Evolutionary conservation across 208 protist species (phyloP).

Genomic region (Kentomonas sorsogonicus): DNA sequence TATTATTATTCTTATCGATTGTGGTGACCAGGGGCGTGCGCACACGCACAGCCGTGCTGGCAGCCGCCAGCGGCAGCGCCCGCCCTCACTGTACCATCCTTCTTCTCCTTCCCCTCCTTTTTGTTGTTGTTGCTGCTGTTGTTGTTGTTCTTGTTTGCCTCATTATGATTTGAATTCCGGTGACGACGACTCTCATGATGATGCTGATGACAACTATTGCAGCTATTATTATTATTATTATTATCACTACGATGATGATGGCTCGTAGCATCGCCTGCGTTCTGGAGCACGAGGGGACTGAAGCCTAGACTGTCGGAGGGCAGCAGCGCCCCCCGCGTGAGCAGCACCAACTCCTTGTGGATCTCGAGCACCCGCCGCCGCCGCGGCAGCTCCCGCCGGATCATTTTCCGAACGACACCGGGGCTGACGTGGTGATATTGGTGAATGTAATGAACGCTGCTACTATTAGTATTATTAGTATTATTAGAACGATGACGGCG

Average conservation of each 20-base stretch:
- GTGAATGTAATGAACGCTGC: slow-evolving; percentile 3
- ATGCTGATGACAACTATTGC: background rate
- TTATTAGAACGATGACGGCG: background rate
- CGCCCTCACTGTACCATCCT: background rate
- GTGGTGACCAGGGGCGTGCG: background rate
- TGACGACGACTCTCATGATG: background rate
- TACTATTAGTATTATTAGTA: slow-evolving; percentile 1
- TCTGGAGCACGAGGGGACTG: background rate
- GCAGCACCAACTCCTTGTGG: slow-evolving; percentile 58
- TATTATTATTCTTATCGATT: slow-evolving; percentile 6
- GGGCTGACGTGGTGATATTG: too few relatives aligned
- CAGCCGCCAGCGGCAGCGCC: too few relatives aligned
- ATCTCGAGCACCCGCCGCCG: too few relatives aligned
- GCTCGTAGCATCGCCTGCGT: background rate
- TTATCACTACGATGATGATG: slow-evolving; percentile 5
- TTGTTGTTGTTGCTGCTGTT: background rate
- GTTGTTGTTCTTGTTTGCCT: background rate
- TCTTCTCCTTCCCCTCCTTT: background rate
- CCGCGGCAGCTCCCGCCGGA: slow-evolving; percentile 14
- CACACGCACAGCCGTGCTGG: too few relatives aligned
- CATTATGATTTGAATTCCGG: background rate
- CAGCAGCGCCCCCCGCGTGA: slow-evolving; percentile 59
- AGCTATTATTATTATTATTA: slow-evolving; percentile 3
- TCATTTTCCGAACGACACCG: too few relatives aligned
- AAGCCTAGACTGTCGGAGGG: slow-evolving; percentile 26